Percentiles rank a stretch among this genome's conserved stretches.
These are phyloP conservation scores for Miamiensis avidus DNA, from an alignment of 169 alveolate genomes.

Conservation along the genomic window DNA sequence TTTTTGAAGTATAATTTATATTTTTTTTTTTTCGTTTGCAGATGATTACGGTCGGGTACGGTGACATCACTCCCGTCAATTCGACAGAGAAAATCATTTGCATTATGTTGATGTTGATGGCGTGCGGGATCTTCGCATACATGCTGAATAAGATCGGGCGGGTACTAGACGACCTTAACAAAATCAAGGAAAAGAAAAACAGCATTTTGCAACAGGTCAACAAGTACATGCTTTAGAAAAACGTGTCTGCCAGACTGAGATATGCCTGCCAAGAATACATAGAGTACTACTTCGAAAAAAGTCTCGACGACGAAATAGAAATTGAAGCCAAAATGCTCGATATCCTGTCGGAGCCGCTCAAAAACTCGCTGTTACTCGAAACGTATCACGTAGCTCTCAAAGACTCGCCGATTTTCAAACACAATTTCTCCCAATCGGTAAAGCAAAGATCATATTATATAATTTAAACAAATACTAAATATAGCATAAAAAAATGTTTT, in stretches of 20 bases:
- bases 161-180: neutral
- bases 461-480: no score
- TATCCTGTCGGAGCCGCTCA: constrained; percentile 9
- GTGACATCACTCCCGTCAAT: neutral
- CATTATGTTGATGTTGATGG: neutral
- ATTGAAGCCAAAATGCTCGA: constrained; percentile 18
- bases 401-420: constrained; percentile 14
- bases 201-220: neutral
- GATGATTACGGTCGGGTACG: constrained; percentile 27
- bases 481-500: no score
- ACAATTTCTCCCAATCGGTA: constrained; percentile 13
- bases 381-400: constrained; percentile 3
- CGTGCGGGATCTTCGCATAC: neutral
- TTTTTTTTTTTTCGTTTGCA: no score
- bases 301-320: constrained; percentile 10
- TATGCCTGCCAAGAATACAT: constrained; percentile 9
- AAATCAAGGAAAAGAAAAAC: neutral
- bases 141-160: neutral
- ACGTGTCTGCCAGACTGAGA: neutral
- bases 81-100: neutral
- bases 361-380: constrained; percentile 10
- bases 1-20: no score
- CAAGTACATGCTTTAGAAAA: neutral
- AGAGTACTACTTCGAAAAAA: constrained; percentile 11
- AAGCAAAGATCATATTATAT: neutral